phyloP scores from a whole-genome alignment of 164 flowering plant genomes.

The Vitis cinerea region DNA sequence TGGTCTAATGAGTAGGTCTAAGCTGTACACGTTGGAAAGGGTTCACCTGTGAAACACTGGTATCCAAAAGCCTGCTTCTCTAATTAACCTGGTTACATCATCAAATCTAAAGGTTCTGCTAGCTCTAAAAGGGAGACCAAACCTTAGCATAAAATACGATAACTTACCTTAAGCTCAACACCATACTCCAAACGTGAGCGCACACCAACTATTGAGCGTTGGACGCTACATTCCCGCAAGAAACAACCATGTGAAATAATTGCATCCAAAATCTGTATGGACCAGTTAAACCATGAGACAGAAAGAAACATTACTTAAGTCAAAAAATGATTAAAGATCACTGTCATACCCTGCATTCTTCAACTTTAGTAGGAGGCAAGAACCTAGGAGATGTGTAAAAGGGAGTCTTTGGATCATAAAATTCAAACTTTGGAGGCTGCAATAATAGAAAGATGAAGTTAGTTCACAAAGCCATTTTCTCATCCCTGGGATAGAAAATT shows the following conservation, averaged over 20 bases:
- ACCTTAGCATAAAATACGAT: neutral
- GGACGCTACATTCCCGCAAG: constrained; percentile 76
- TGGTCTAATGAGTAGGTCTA: neutral
- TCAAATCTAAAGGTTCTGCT: no score
- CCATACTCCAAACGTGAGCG: constrained; percentile 88
- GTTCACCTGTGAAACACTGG: neutral
- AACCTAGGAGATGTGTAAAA: constrained; percentile 92
- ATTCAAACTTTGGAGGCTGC: constrained; percentile 82
- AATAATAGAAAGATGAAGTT: constrained; percentile 12
- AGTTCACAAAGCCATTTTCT: neutral
- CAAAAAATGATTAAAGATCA: constrained; percentile 3
- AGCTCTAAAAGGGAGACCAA: neutral
- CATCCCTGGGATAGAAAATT: no score
- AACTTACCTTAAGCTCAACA: constrained; percentile 67
- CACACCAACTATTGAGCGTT: constrained; percentile 83
- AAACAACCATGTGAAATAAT: constrained; percentile 97
- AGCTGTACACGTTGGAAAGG: neutral
- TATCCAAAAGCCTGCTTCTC: neutral
- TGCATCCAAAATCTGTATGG: constrained; percentile 73
- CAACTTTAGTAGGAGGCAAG: constrained; percentile 91
- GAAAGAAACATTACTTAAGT: neutral
- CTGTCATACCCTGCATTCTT: constrained; percentile 73
- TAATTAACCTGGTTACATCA: neutral
- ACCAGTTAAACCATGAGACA: constrained; percentile 16
- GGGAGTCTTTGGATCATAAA: constrained; percentile 87